Evolutionary conservation across 768 basidiomycete species (phyloP).

Genomic region (Tylopilus subfusipes): DNA sequence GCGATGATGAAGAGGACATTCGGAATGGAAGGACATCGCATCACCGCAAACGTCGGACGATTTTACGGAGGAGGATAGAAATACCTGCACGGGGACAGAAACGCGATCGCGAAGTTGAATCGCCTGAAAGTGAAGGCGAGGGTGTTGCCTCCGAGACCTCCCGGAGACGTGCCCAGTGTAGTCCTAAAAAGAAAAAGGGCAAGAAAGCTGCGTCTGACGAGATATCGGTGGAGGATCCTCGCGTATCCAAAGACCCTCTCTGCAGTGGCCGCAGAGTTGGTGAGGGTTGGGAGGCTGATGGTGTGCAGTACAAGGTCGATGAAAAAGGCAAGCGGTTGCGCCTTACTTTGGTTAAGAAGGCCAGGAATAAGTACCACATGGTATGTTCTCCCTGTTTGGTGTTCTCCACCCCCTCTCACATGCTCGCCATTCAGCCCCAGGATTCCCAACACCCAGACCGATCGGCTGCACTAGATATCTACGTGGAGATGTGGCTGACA

Average conservation of each 20-base stretch:
- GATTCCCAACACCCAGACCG: constrained; percentile 80
- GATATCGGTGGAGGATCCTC: constrained; percentile 46
- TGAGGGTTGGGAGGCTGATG: constrained; percentile 75
- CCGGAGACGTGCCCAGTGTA: constrained; percentile 3
- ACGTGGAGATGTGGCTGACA: constrained; percentile 75
- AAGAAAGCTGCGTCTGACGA: constrained; percentile 44
- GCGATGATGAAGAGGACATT: constrained; percentile 45
- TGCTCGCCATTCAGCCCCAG: constrained; percentile 49
- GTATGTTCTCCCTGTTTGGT: constrained; percentile 38
- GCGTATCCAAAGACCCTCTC: constrained; percentile 46
- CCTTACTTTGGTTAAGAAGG: constrained; percentile 68
- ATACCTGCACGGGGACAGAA: constrained; percentile 53
- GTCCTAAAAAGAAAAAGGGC: constrained; percentile 51
- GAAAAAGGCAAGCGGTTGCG: constrained; percentile 66
- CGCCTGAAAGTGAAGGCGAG: constrained; percentile 35
- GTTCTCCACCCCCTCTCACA: constrained; percentile 8
- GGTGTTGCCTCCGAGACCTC: constrained; percentile 11
- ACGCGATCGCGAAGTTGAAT: constrained; percentile 57
- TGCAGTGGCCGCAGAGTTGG: constrained; percentile 60
- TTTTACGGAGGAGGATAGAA: constrained; percentile 52
- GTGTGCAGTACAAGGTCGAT: constrained; percentile 67
- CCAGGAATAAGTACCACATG: constrained; percentile 68
- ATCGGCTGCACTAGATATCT: constrained; percentile 62
- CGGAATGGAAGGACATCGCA: constrained; percentile 42
- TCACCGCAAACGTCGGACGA: constrained; percentile 55